These are phyloP conservation scores for Zea mays DNA, from an alignment of 176 grass and related monocot genomes.

Conservation along the genomic window DNA sequence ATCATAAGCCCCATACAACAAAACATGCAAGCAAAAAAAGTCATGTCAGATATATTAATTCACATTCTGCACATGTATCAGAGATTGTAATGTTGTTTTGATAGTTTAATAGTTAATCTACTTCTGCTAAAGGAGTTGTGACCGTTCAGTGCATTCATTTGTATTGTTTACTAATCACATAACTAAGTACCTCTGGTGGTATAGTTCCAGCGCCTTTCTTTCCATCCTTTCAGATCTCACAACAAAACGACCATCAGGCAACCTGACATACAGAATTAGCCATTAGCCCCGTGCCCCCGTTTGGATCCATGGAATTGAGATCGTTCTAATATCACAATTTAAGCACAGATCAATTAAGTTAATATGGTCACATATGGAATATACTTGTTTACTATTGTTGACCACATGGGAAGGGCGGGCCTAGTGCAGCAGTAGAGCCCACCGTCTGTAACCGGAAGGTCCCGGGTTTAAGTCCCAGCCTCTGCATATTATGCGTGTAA, in stretches of 20 bases:
- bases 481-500: too few relatives aligned
- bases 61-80: background rate
- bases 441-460: too few relatives aligned
- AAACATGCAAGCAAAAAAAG: slow-evolving; percentile 3
- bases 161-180: background rate
- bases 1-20: background rate
- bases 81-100: background rate
- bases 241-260: slow-evolving; percentile 62
- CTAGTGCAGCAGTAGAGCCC: too few relatives aligned
- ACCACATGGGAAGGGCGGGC: background rate
- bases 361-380: background rate
- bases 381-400: background rate
- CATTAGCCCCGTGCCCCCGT: slow-evolving; percentile 5
- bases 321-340: background rate
- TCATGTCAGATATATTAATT: slow-evolving; percentile 22
- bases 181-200: slow-evolving; percentile 70
- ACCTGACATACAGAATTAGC: slow-evolving; percentile 55
- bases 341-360: background rate
- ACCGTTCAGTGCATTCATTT: slow-evolving; percentile 2
- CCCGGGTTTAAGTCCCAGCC: too few relatives aligned
- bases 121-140: slow-evolving; percentile 5
- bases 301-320: background rate
- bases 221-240: slow-evolving; percentile 94
- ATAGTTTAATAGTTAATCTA: slow-evolving; percentile 31
- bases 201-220: slow-evolving; percentile 67